A percentile compares a stretch with the other conserved stretches of the same genome.
phyloP scores from a whole-genome alignment of 2,329 filamentous ascomycete genomes.

The Myotisia sp. region DNA sequence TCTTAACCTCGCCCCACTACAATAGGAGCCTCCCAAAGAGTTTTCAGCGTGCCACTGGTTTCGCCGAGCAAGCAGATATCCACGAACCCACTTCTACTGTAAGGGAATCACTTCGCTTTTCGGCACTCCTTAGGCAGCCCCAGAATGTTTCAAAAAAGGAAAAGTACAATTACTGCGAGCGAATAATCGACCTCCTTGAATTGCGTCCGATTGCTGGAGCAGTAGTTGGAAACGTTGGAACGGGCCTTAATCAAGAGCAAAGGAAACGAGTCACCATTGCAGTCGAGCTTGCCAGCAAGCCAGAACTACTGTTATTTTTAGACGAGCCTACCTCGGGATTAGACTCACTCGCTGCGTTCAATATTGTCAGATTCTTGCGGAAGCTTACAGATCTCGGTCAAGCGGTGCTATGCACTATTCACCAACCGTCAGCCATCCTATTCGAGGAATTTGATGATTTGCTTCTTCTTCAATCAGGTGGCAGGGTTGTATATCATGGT shows the following conservation, averaged over 20 bases:
- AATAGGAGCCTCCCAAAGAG: slow-evolving; percentile 29
- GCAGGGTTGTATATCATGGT: slow-evolving; percentile 68
- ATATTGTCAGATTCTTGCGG: slow-evolving; percentile 47
- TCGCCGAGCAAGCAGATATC: slow-evolving; percentile 51
- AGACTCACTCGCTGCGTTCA: slow-evolving; percentile 55
- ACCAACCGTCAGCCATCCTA: slow-evolving; percentile 72
- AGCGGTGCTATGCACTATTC: slow-evolving; percentile 80
- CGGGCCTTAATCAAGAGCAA: slow-evolving; percentile 51
- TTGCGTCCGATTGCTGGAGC: slow-evolving; percentile 54
- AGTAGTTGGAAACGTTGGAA: slow-evolving; percentile 44
- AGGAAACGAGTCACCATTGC: slow-evolving; percentile 53
- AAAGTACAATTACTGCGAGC: slow-evolving; percentile 55
- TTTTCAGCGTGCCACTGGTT: slow-evolving; percentile 42
- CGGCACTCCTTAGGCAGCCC: slow-evolving; percentile 49
- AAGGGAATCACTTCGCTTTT: slow-evolving; percentile 51
- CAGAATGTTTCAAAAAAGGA: slow-evolving; percentile 43
- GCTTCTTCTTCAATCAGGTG: slow-evolving; percentile 62
- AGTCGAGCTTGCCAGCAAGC: slow-evolving; percentile 48
- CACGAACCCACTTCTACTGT: slow-evolving; percentile 54
- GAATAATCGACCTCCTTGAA: slow-evolving; percentile 53
- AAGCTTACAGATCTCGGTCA: slow-evolving; percentile 61
- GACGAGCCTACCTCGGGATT: slow-evolving; percentile 52
- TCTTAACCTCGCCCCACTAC: neutral
- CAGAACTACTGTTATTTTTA: slow-evolving; percentile 46
- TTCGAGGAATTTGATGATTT: slow-evolving; percentile 83